These are phyloP conservation scores for Boletus huronensis DNA, from an alignment of 768 basidiomycete genomes.

Conservation along the genomic window DNA sequence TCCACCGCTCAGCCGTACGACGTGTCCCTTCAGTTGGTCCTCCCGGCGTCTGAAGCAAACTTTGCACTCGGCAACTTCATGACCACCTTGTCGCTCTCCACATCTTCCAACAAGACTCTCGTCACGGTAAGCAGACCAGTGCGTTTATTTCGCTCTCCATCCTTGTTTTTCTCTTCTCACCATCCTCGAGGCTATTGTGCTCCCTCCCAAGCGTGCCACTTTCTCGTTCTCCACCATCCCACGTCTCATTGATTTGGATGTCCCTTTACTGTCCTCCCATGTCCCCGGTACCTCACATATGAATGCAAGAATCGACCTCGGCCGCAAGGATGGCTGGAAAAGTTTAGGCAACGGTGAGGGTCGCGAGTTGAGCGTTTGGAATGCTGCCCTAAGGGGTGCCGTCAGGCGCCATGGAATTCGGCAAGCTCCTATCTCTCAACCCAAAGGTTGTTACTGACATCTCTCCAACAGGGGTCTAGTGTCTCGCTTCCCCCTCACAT, in stretches of 20 bases:
- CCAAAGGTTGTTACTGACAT: background rate
- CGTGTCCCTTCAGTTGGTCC: slow-evolving; percentile 58
- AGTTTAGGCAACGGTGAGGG: slow-evolving; percentile 64
- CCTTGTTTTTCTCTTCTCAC: slow-evolving; percentile 5
- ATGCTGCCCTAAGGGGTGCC: slow-evolving; percentile 58
- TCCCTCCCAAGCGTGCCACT: slow-evolving; percentile 35
- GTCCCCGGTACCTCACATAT: slow-evolving; percentile 45
- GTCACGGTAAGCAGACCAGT: slow-evolving; percentile 62
- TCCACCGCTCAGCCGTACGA: slow-evolving; percentile 69
- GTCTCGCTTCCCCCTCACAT: slow-evolving; percentile 62
- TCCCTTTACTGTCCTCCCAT: slow-evolving; percentile 60
- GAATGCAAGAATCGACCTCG: slow-evolving; percentile 64
- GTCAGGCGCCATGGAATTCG: slow-evolving; percentile 67
- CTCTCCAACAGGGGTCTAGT: slow-evolving; percentile 53
- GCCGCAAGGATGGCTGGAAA: slow-evolving; percentile 72
- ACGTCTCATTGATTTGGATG: slow-evolving; percentile 42
- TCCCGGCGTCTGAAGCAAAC: slow-evolving; percentile 68
- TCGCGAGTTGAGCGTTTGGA: slow-evolving; percentile 65
- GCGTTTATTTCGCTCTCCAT: slow-evolving; percentile 26
- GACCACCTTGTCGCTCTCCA: slow-evolving; percentile 59
- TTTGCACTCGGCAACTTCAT: slow-evolving; percentile 83
- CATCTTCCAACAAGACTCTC: slow-evolving; percentile 61
- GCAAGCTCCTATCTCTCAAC: slow-evolving; percentile 37
- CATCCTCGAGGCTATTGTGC: slow-evolving; percentile 51
- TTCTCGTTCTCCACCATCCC: slow-evolving; percentile 40